Evolutionary conservation across 2,329 filamentous ascomycete species (phyloP), one percentile per base, ranked within the genome.

Genomic region (Colletotrichum ledebouriae): DNA sequence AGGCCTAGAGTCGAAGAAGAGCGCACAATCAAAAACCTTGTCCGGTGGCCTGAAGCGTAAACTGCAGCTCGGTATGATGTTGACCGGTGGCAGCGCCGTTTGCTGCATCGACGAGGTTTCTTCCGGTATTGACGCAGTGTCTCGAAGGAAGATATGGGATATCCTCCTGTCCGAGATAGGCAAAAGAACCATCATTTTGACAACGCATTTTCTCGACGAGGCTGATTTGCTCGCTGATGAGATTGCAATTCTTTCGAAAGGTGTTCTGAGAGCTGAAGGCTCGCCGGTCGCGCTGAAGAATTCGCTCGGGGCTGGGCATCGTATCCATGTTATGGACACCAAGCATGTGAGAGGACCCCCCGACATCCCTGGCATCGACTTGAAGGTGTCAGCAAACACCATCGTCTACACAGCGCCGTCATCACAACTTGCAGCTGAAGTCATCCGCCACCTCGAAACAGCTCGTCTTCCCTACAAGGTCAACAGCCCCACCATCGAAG

Each of bases 401-500:
- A 89, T 90, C 1, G 89, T 90, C n/a, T 97, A 94, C 75, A 85
- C 89, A 50, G 88, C 94, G 0, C 82, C 88, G 0, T 86, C 90
- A 4, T 96, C 94, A 1, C 81, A 83, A 15, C 84, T 91, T 47
- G 93, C 93, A 0, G 92, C 93, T 0, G 79, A 85, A 1, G 90
- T 95, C 49, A 92, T 97, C 70, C 85, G 86, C 47, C 78, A 85
- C 6, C 83, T 98, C 1, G 92, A 97, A 76, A 79, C 83, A 0
- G 82, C 84, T 1, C 88, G 89, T 0, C 85, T 97, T 41, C 91
- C 97, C 64, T 97, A 97, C 77, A 90, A 94, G 62, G 92, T 97
- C 72, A 92, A 92, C 15, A 94, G 94, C 0, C 94, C 94, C 1
- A 97, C 93, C 0, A 94, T 98, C 42, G 94, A 98, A 76, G 94